Base-by-base conservation (phyloP, 73 alveolate species). In the Tetrahymena borealis region DNA sequence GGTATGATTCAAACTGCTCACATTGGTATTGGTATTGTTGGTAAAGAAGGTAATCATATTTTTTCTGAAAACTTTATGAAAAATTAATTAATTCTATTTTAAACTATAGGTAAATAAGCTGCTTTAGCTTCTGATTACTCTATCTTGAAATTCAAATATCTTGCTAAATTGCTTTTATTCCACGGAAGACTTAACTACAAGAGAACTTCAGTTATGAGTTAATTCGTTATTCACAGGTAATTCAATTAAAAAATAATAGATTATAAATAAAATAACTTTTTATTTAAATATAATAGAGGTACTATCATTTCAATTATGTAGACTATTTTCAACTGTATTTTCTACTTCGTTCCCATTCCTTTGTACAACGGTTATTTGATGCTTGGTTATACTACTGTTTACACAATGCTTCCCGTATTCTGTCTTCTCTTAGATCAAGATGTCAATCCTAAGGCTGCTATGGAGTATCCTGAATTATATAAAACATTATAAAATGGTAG, bases 91-190 rank as follows among this genome's bases (percentile, higher is more conserved):
- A n/a, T 24, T 1, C 32, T 36, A 28, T 12, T 79, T 36, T 79
- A n/a, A 37, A 32, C 78, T 96, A 36, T 95, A 95, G 99, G 99
- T 4, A 96, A 96, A 96, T 96, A 97, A 93, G 99, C 99, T 43
- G 98, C 99, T 90, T 91, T 99, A 37, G 99, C 99, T 1, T 96
- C 99, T 10, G 99, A 99, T 97, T 98, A 96, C 93, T 98, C 99
- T 35, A 98, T 99, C 33, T 90, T 79, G 91, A 96, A 98, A 94
- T 99, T 99, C 94, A 93, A 96, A 79, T 94, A 96, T 78, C 91
- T 95, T 94, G 91, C 96, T 78, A 96, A 97, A 38, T 96, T 99
- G 39, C 92, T 98, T 12, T 93, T 99, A 31, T 99, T 99, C 99
- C 99, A 98, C 96, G 99, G 99, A 40, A 96, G 99, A 91, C 95